These are phyloP conservation scores for Eucalyptus paniculata DNA, from an alignment of 345 rosid genomes.

Conservation along the genomic window DNA sequence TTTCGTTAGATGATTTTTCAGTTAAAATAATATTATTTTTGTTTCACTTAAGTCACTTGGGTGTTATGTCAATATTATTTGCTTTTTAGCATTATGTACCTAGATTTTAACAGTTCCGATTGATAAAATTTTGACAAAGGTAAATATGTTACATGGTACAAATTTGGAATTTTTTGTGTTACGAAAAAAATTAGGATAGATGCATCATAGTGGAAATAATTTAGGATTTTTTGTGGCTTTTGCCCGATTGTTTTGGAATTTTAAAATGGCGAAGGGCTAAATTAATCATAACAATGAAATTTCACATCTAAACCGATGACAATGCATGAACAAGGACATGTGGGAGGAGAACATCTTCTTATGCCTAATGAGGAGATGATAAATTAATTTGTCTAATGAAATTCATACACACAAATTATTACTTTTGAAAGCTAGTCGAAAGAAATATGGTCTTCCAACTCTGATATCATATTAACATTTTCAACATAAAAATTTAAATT, in stretches of 20 bases:
- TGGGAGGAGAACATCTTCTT: not conserved
- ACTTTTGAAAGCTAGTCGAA: not conserved
- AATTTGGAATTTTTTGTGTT: not conserved
- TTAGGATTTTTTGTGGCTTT: not conserved
- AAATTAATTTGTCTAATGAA: not conserved
- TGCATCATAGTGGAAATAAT: not conserved
- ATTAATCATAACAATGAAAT: not conserved
- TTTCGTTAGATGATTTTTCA: not conserved
- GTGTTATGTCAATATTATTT: not conserved
- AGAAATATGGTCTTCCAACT: not conserved
- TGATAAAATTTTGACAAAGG: not conserved
- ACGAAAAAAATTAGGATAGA: not conserved
- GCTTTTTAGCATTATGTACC: not conserved
- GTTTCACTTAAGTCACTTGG: no score
- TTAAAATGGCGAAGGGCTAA: not conserved
- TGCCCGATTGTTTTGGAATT: not conserved
- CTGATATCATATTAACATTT: not conserved
- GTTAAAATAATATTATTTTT: no score
- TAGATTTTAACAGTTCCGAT: no score
- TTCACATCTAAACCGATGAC: not conserved
- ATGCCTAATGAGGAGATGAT: not conserved
- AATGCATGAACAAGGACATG: not conserved
- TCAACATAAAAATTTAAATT: not conserved
- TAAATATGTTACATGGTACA: not conserved
- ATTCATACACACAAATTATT: not conserved